Conservation (phyloP, 352 stramenopile genomes). For the Pythium guiyangense region DNA sequence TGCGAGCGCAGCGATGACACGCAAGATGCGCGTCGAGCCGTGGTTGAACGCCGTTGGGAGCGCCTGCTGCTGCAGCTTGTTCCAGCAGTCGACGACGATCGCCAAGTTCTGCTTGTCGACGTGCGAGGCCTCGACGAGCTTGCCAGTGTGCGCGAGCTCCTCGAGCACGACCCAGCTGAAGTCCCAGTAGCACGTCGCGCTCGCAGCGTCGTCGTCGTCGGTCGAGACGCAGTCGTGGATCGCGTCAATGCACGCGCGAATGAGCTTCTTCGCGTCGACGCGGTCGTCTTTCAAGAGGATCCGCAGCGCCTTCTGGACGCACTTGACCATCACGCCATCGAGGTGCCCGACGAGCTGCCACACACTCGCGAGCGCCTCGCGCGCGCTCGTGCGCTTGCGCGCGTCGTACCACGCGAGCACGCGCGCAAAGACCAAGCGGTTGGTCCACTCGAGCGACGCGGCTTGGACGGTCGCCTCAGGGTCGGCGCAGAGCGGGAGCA, state of each 20-base stretch:
- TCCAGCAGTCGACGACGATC: slow-evolving; percentile 80
- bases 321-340: slow-evolving; percentile 75
- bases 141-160: slow-evolving; percentile 58
- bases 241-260: slow-evolving; percentile 53
- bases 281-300: slow-evolving; percentile 66
- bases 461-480: slow-evolving; percentile 73
- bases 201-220: slow-evolving; percentile 30
- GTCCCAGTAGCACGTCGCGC: slow-evolving; percentile 50
- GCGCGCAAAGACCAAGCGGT: slow-evolving; percentile 59
- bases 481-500: slow-evolving; percentile 80
- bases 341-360: slow-evolving; percentile 69
- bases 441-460: slow-evolving; percentile 50
- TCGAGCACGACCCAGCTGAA: slow-evolving; percentile 85
- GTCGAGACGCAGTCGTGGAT: slow-evolving; percentile 52
- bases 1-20: slow-evolving; percentile 71
- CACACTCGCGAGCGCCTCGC: slow-evolving; percentile 29
- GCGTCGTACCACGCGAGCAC: slow-evolving; percentile 55
- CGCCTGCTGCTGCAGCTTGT: slow-evolving; percentile 64
- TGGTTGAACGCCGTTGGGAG: slow-evolving; percentile 66
- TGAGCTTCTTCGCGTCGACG: slow-evolving; percentile 46
- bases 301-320: slow-evolving; percentile 65
- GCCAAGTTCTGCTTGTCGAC: slow-evolving; percentile 55
- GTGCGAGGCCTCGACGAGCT: slow-evolving; percentile 49
- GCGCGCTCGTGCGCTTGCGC: slow-evolving; percentile 24
- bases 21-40: slow-evolving; percentile 76